Conservation (phyloP, 345 rosid genomes). For the Cardamine occulta region DNA sequence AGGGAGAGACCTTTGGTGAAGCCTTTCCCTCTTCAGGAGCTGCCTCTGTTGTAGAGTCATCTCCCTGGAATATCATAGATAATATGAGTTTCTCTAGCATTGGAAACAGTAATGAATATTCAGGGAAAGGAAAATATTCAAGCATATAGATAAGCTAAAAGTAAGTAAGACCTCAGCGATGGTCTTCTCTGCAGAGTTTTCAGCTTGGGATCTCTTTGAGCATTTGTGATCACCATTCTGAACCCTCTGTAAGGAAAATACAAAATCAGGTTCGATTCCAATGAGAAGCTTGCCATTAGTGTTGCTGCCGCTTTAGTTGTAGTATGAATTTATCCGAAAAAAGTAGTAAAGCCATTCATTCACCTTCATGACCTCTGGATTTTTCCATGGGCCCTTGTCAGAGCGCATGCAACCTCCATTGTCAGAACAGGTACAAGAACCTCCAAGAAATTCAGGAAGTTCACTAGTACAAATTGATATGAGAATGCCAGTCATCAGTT, state of each 20-base stretch:
- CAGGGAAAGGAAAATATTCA: not conserved
- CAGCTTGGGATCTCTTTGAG: constrained; percentile 43
- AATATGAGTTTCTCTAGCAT: constrained; percentile 26
- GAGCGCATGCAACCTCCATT: constrained; percentile 90
- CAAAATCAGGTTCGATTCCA: constrained; percentile 4
- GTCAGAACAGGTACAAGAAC: constrained; percentile 84
- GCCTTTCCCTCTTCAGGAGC: constrained; percentile 37
- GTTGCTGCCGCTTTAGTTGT: not conserved
- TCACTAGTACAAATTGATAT: constrained; percentile 54
- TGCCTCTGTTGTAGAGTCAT: constrained; percentile 46
- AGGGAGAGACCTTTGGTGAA: constrained; percentile 40
- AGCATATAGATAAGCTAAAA: constrained; percentile 9
- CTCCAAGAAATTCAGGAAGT: constrained; percentile 91
- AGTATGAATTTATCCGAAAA: not conserved
- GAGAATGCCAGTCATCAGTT: constrained; percentile 15
- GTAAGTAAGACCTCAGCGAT: constrained; percentile 54
- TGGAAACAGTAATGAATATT: not conserved
- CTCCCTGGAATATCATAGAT: constrained; percentile 44
- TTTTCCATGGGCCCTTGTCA: constrained; percentile 96
- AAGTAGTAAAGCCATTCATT: not conserved
- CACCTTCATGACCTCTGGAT: constrained; percentile 77
- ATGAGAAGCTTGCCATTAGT: not conserved
- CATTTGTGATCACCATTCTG: constrained; percentile 75
- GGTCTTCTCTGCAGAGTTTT: constrained; percentile 50
- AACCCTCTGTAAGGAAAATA: constrained; percentile 60